These are phyloP conservation scores for Rhododendron molle DNA, from an alignment of 148 eudicot genomes.

Conservation along the genomic window DNA sequence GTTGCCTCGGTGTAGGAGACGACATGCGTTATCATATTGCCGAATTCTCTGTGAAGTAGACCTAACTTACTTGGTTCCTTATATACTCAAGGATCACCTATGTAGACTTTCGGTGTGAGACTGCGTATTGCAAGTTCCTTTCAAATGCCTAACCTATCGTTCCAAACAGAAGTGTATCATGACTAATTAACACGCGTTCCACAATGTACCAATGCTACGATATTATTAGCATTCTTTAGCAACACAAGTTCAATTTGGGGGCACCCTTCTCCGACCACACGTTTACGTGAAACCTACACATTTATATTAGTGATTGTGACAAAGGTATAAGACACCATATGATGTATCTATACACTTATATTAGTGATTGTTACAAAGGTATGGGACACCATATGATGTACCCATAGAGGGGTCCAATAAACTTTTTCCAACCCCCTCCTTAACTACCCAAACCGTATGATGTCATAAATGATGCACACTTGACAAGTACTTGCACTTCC, in stretches of 20 bases:
- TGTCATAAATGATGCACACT: not conserved
- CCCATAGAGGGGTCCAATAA: not conserved
- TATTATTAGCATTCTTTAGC: not conserved
- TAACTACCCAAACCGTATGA: not conserved
- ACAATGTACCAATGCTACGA: not conserved
- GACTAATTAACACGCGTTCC: too few species aligned
- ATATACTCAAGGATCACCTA: too few species aligned
- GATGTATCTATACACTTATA: too few species aligned
- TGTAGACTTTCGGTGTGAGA: too few species aligned
- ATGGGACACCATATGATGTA: not conserved
- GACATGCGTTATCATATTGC: not conserved
- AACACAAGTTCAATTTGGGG: not conserved
- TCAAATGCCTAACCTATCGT: too few species aligned
- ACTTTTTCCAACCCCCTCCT: not conserved
- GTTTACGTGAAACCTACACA: not conserved
- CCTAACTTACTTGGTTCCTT: too few species aligned
- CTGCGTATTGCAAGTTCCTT: too few species aligned
- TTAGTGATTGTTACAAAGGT: not conserved
- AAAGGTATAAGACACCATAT: too few species aligned
- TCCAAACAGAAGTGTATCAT: too few species aligned
- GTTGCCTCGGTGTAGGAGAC: not conserved
- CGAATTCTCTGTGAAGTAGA: not conserved
- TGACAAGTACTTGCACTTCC: not conserved
- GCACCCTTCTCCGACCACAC: not conserved
- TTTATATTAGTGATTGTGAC: too few species aligned